Percentiles rank a stretch among this genome's conserved stretches.
Conservation (phyloP, 2,329 filamentous ascomycete species). For the Calycina herbarum region DNA sequence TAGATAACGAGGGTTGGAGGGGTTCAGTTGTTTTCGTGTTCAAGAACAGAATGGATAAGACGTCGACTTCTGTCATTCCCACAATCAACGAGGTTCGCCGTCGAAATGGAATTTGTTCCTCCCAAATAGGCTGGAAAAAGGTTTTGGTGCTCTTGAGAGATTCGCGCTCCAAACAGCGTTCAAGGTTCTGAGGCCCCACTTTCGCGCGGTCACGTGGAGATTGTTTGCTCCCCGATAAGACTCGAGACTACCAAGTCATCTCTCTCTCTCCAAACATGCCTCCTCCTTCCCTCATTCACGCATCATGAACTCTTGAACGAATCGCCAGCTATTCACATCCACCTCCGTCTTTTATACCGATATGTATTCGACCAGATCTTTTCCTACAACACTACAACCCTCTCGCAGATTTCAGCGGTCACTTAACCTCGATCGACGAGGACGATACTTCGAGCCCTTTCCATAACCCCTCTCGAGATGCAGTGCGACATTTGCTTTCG, state of each 20-base stretch:
- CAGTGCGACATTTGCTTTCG: constrained; percentile 66
- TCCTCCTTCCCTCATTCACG: background rate
- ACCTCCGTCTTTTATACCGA: background rate
- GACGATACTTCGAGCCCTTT: constrained; percentile 6
- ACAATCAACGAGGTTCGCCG: background rate
- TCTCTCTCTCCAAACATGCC: constrained; percentile 15
- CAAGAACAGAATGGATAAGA: background rate
- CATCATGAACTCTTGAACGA: background rate
- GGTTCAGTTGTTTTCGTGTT: background rate
- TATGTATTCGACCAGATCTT: background rate
- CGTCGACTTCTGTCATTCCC: background rate
- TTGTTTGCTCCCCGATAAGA: constrained; percentile 4
- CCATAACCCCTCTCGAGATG: constrained; percentile 45
- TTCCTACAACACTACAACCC: constrained; percentile 6
- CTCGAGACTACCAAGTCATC: background rate
- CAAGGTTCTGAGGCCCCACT: background rate
- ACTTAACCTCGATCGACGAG: background rate
- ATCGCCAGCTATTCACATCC: background rate
- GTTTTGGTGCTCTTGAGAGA: background rate
- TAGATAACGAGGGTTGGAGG: background rate
- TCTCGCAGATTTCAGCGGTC: constrained; percentile 1
- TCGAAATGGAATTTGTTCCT: background rate
- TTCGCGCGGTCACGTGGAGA: constrained; percentile 9
- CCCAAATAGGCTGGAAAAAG: background rate
- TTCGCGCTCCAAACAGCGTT: background rate